A percentile compares a stretch with the other conserved stretches of the same genome.
These are phyloP conservation scores for Nematodospora anomalae DNA, from an alignment of 1,139 yeast species.

Conservation along the genomic window DNA sequence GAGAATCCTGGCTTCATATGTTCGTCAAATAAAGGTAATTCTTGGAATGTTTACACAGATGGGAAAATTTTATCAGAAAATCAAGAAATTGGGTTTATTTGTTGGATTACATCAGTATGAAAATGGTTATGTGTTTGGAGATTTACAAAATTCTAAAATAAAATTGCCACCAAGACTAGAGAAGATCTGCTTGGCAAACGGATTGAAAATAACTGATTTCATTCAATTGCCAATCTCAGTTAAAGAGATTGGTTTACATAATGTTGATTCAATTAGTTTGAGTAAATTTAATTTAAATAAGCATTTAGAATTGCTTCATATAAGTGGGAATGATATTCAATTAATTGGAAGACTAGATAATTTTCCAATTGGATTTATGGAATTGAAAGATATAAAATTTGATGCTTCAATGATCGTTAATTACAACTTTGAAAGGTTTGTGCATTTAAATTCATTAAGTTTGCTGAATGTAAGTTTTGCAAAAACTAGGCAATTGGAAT, in stretches of 20 bases:
- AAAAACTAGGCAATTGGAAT: conserved; percentile 11
- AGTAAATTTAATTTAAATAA: conserved; percentile 15
- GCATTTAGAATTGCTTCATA: conserved; percentile 11
- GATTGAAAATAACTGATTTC: conserved; percentile 14
- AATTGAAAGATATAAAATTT: conserved; percentile 12
- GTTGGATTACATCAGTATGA: conserved; percentile 15
- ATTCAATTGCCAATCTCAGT: conserved; percentile 12
- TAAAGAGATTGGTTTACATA: conserved; percentile 13
- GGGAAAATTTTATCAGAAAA: conserved; percentile 10
- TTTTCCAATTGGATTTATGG: conserved; percentile 13
- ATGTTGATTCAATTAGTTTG: conserved; percentile 10
- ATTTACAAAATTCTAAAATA: conserved; percentile 5
- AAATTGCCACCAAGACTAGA: conserved; percentile 14
- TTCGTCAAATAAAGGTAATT: conserved; percentile 12
- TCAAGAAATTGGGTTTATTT: conserved; percentile 15
- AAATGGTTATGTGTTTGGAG: conserved; percentile 12
- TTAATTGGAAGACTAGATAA: conserved; percentile 9
- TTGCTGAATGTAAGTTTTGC: conserved; percentile 12
- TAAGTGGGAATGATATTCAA: conserved; percentile 10
- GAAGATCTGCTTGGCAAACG: conserved; percentile 12
- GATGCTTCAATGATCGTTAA: conserved; percentile 12
- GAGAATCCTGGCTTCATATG: conserved; percentile 14
- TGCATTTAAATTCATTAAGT: conserved; percentile 9
- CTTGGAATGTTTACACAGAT: conserved; percentile 9
- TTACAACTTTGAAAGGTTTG: conserved; percentile 12